These are phyloP conservation scores for Rhizopus arrhizus DNA, from an alignment of 371 early-diverging fungal species.

Conservation along the genomic window DNA sequence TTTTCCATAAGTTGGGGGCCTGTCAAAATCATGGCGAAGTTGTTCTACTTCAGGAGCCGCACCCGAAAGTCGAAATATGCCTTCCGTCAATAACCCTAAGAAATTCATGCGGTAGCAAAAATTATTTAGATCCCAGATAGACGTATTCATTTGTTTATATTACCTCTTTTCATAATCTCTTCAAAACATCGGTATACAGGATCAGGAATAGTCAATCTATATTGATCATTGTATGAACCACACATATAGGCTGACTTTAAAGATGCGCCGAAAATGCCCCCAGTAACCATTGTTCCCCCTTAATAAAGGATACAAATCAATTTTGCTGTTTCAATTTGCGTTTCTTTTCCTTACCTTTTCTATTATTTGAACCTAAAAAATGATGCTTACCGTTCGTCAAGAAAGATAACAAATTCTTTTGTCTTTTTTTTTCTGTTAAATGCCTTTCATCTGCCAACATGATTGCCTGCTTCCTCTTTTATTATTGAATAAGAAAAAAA, in stretches of 20 bases:
- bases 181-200: conserved; percentile 44
- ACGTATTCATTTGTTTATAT: conserved; percentile 7
- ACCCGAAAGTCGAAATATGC: conserved; percentile 52
- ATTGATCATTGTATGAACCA: conserved; percentile 29
- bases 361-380: conserved; percentile 18
- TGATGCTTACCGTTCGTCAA: conserved; percentile 19
- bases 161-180: conserved; percentile 48
- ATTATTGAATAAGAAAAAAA: conserved; percentile 1
- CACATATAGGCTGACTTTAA: conserved; percentile 41
- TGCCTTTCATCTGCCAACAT: conserved; percentile 3
- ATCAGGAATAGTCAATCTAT: conserved; percentile 39
- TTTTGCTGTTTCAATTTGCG: neutral
- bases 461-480: conserved; percentile 1
- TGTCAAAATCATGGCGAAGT: conserved; percentile 39
- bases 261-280: conserved; percentile 48
- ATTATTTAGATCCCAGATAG: conserved; percentile 10
- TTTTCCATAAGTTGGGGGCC: conserved; percentile 43
- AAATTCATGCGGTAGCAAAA: conserved; percentile 7
- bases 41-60: conserved; percentile 48
- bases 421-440: conserved; percentile 17
- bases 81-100: conserved; percentile 41
- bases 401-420: conserved; percentile 22
- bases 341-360: conserved; percentile 14
- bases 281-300: conserved; percentile 13
- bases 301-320: neutral